phyloP scores from a whole-genome alignment of 352 stramenopile genomes.

The Phytophthora lateralis region DNA sequence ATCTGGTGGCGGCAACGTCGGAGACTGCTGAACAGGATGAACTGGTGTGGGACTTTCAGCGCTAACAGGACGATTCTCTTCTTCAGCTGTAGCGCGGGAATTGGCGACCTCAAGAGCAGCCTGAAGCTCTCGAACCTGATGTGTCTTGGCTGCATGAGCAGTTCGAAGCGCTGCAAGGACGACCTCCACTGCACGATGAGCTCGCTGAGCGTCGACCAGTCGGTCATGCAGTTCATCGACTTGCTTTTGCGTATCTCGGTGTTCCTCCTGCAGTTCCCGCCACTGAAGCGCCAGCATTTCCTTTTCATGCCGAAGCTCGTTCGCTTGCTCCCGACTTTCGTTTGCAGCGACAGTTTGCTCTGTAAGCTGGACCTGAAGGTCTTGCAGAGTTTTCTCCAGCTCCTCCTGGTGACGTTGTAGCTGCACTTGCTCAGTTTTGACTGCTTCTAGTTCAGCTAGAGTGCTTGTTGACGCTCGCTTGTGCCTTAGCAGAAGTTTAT shows the following conservation, averaged over 20 bases:
- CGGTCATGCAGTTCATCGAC: conserved; percentile 61
- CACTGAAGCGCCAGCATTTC: conserved; percentile 45
- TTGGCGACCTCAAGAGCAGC: conserved; percentile 18
- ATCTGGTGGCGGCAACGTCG: neutral
- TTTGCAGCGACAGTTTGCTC: conserved; percentile 27
- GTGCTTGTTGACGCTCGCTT: conserved; percentile 30
- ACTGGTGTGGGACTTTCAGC: neutral
- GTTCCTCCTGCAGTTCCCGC: conserved; percentile 58
- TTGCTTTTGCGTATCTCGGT: conserved; percentile 51
- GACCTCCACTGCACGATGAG: conserved; percentile 34
- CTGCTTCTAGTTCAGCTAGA: conserved; percentile 26
- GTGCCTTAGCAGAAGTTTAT: conserved; percentile 40
- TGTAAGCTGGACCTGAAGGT: conserved; percentile 32
- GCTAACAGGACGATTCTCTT: neutral
- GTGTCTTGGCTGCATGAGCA: conserved; percentile 25
- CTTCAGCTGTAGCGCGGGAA: neutral
- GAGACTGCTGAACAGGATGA: neutral
- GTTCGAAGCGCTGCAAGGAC: conserved; percentile 27
- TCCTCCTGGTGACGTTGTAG: conserved; percentile 28
- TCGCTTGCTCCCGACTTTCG: conserved; percentile 30
- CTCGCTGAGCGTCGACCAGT: conserved; percentile 51
- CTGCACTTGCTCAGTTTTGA: conserved; percentile 30
- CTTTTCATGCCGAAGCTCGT: conserved; percentile 47
- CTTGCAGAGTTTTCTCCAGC: conserved; percentile 28
- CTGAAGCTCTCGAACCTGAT: conserved; percentile 39